phyloP scores from a whole-genome alignment of 495 filamentous ascomycete species.

The Aspergillus incahuasiensis region DNA sequence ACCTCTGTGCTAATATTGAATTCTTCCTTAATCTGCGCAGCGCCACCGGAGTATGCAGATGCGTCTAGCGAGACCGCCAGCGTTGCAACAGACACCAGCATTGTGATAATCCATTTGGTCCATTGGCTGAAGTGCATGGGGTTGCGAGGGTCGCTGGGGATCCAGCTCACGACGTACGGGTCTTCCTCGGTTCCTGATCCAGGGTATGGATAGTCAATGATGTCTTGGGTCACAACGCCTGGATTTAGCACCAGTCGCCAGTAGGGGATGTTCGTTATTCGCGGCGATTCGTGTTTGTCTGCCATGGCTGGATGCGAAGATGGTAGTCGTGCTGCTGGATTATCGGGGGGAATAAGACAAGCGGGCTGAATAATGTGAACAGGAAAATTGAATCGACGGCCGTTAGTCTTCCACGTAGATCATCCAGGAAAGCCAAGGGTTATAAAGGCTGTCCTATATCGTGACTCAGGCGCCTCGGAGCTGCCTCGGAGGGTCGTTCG shows the following conservation, averaged over 20 bases:
- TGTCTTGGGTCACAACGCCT: slow-evolving; percentile 48
- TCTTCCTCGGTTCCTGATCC: slow-evolving; percentile 69
- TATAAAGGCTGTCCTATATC: too few species aligned
- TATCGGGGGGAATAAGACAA: too few species aligned
- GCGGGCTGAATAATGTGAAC: too few species aligned
- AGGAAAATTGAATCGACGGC: too few species aligned
- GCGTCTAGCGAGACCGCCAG: slow-evolving; percentile 72
- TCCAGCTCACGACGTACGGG: slow-evolving; percentile 70
- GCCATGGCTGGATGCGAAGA: too few species aligned
- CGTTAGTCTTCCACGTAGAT: too few species aligned
- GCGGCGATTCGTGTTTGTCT: too few species aligned
- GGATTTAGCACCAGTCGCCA: slow-evolving; percentile 48
- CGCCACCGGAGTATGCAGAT: slow-evolving; percentile 69
- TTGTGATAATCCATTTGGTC: slow-evolving; percentile 49
- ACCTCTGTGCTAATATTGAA: slow-evolving; percentile 57
- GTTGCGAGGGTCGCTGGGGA: slow-evolving; percentile 66
- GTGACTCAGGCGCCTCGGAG: too few species aligned
- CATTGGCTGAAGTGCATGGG: slow-evolving; percentile 55
- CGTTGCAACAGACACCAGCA: slow-evolving; percentile 63
- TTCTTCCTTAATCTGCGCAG: slow-evolving; percentile 51
- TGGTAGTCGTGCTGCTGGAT: too few species aligned
- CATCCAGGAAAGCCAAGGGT: too few species aligned
- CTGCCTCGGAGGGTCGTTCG: too few species aligned
- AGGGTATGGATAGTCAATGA: slow-evolving; percentile 56
- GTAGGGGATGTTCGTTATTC: slow-evolving; percentile 25